Evolutionary conservation across 805 yeast species (phyloP).

Genomic region (Yamadazyma kitorensis): DNA sequence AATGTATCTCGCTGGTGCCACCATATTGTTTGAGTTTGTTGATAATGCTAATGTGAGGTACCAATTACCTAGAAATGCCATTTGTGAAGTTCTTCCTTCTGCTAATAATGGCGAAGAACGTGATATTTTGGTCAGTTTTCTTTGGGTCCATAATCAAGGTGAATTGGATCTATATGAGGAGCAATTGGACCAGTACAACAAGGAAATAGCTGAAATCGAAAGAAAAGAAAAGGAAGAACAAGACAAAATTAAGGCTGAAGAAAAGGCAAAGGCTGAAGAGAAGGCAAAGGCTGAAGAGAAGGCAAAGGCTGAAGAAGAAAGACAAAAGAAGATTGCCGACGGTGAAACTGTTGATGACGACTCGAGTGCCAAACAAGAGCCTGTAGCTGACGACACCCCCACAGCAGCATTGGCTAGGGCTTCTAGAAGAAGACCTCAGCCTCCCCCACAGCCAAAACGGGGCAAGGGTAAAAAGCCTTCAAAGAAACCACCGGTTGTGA

Average conservation of each 20-base stretch:
- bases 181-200: conserved; percentile 27
- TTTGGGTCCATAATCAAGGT: conserved; percentile 49
- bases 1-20: conserved; percentile 63
- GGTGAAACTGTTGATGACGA: conserved; percentile 12
- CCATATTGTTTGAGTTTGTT: conserved; percentile 77
- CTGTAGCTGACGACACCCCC: conserved; percentile 21
- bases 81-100: conserved; percentile 54
- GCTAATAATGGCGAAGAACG: conserved; percentile 25
- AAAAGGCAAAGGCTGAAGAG: conserved; percentile 16
- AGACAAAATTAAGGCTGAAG: conserved; percentile 23
- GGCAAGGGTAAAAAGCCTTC: conserved; percentile 14
- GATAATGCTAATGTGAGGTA: conserved; percentile 78
- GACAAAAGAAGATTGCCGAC: conserved; percentile 11
- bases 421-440: conserved; percentile 11
- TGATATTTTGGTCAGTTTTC: conserved; percentile 47
- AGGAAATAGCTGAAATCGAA: conserved; percentile 24
- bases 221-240: conserved; percentile 25
- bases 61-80: conserved; percentile 70
- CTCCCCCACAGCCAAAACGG: conserved; percentile 17
- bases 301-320: conserved; percentile 17
- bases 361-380: conserved; percentile 12
- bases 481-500: conserved; percentile 16
- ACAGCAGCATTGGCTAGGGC: conserved; percentile 17
- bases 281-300: conserved; percentile 25
- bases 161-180: conserved; percentile 48